These are phyloP conservation scores for Ajuga reptans DNA, from an alignment of 305 asterid genomes.

Conservation along the genomic window DNA sequence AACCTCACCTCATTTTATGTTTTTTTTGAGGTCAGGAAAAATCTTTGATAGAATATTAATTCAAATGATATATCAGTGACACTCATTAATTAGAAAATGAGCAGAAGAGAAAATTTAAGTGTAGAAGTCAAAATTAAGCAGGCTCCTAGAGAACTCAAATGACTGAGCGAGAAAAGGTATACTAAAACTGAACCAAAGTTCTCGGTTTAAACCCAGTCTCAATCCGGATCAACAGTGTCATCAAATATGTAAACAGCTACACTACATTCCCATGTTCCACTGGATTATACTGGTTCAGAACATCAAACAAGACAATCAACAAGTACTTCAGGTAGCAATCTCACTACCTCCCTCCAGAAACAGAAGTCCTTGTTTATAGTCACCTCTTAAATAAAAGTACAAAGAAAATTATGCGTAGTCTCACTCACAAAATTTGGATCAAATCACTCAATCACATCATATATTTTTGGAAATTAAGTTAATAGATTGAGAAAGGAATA, in stretches of 20 bases:
- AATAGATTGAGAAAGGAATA: neutral
- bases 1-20: neutral
- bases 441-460: neutral
- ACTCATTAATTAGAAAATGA: neutral
- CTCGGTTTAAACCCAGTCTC: neutral
- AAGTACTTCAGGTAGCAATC: neutral
- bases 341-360: constrained; percentile 3
- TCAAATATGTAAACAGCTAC: neutral
- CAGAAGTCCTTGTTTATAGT: neutral
- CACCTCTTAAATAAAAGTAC: neutral
- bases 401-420: neutral
- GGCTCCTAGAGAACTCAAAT: neutral
- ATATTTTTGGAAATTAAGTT: neutral
- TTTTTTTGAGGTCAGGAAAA: neutral
- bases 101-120: neutral
- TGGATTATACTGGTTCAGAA: neutral
- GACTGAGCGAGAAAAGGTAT: neutral
- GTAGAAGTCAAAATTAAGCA: neutral
- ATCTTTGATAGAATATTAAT: neutral
- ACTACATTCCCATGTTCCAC: neutral
- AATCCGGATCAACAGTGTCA: neutral
- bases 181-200: neutral
- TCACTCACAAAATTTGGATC: neutral
- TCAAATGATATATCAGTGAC: neutral
- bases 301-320: neutral